Percentiles rank a stretch among this genome's conserved stretches.
Evolutionary conservation across 176 grass and related monocot species (phyloP).

Genomic region (Eragrostis nindensis): DNA sequence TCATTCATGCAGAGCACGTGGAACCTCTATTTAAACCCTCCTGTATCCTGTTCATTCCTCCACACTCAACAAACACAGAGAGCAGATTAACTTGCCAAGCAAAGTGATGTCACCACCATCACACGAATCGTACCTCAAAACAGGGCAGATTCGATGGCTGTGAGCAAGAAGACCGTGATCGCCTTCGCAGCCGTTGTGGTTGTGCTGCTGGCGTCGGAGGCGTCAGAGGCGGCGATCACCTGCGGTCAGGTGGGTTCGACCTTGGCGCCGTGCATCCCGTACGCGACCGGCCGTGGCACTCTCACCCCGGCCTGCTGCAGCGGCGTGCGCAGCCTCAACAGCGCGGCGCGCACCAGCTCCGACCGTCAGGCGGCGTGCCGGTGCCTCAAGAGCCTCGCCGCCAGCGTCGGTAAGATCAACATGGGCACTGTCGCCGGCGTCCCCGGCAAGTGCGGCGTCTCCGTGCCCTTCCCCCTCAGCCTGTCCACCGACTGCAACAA

Average conservation of each 20-base stretch:
- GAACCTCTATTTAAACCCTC: background rate
- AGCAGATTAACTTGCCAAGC: too few species aligned
- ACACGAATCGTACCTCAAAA: too few species aligned
- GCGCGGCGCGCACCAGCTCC: background rate
- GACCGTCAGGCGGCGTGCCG: conserved; percentile 36
- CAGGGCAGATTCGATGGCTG: background rate
- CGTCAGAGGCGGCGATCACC: conserved; percentile 28
- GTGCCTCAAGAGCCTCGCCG: conserved; percentile 39
- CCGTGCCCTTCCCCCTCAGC: conserved; percentile 46
- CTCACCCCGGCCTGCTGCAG: conserved; percentile 9
- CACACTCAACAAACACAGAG: background rate
- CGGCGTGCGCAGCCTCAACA: conserved; percentile 41
- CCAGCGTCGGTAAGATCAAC: conserved; percentile 27
- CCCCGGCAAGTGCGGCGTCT: conserved; percentile 50
- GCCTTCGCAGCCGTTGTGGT: background rate
- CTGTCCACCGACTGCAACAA: conserved; percentile 56
- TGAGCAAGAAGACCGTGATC: background rate
- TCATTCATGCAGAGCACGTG: background rate
- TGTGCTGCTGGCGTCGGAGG: background rate
- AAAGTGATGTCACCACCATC: too few species aligned
- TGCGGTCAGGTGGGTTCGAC: conserved; percentile 45
- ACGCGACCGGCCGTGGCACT: conserved; percentile 10
- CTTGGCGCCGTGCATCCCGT: conserved; percentile 44
- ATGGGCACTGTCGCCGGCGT: conserved; percentile 27
- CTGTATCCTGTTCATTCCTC: background rate